These are phyloP conservation scores for Chalciporus sphaerocephalus DNA, from an alignment of 768 basidiomycete genomes.

Conservation along the genomic window DNA sequence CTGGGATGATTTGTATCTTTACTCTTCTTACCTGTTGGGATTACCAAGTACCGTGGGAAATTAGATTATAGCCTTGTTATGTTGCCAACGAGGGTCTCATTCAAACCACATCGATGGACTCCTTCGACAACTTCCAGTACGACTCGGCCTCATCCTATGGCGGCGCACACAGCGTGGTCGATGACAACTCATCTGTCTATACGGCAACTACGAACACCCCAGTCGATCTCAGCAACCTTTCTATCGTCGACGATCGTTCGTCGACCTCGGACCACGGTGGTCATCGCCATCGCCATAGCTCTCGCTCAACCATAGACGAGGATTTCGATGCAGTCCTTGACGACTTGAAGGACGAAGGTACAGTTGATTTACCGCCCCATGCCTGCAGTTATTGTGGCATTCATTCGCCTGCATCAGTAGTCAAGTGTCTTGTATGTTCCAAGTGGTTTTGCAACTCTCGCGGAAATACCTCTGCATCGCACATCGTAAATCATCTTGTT, in stretches of 20 bases:
- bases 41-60: conserved; percentile 24
- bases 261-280: conserved; percentile 38
- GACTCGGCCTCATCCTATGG: conserved; percentile 82
- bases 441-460: conserved; percentile 99
- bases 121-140: conserved; percentile 83
- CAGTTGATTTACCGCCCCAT: conserved; percentile 81
- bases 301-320: conserved; percentile 52
- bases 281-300: conserved; percentile 35
- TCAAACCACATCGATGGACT: conserved; percentile 53
- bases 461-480: conserved; percentile 95
- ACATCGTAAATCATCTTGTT: conserved; percentile 98
- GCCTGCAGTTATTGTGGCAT: conserved; percentile 99
- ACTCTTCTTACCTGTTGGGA: background rate
- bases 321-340: conserved; percentile 89
- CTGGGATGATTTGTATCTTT: background rate
- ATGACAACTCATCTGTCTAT: conserved; percentile 79
- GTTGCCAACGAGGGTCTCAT: conserved; percentile 1
- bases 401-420: conserved; percentile 94
- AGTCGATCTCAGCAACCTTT: conserved; percentile 64
- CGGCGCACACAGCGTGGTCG: conserved; percentile 59
- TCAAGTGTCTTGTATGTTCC: conserved; percentile 86
- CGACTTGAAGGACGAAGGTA: conserved; percentile 77
- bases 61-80: conserved; percentile 19
- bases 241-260: conserved; percentile 61
- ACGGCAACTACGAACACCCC: conserved; percentile 60